Percentiles rank a stretch among this genome's conserved stretches.
phyloP scores from a whole-genome alignment of 768 basidiomycete species.

The Pleurotus tuber-regium region DNA sequence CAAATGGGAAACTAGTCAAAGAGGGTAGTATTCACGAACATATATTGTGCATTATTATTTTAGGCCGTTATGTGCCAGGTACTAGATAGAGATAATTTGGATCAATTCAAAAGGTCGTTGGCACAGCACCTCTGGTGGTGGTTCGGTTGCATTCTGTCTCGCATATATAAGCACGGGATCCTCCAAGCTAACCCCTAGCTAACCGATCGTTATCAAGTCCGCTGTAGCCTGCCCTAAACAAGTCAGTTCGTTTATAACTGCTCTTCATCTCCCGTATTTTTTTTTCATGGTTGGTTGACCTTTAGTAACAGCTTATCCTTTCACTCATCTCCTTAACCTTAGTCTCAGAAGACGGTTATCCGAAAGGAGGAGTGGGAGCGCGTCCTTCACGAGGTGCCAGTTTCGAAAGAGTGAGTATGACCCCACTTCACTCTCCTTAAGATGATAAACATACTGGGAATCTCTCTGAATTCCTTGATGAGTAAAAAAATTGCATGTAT shows the following conservation, averaged over 20 bases:
- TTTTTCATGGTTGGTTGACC: slow-evolving; percentile 15
- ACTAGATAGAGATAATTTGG: too few relatives aligned
- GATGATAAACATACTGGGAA: slow-evolving; percentile 93
- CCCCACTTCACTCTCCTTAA: slow-evolving; percentile 21
- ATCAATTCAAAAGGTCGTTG: too few relatives aligned
- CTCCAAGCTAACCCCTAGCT: too few relatives aligned
- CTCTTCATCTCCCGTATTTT: background rate
- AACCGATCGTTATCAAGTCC: too few relatives aligned
- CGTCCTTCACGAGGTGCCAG: slow-evolving; percentile 76
- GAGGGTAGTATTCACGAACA: slow-evolving; percentile 3
- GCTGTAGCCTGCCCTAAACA: slow-evolving; percentile 10
- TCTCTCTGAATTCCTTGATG: slow-evolving; percentile 93
- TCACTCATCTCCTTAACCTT: background rate
- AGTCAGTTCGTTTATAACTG: background rate
- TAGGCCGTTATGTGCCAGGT: too few relatives aligned
- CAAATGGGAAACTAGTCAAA: slow-evolving; percentile 43
- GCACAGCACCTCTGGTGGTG: too few relatives aligned
- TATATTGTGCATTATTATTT: background rate
- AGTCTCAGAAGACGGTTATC: slow-evolving; percentile 57
- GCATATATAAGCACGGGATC: too few relatives aligned
- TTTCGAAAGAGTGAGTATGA: slow-evolving; percentile 83
- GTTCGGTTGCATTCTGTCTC: too few relatives aligned
- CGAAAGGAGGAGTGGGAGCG: slow-evolving; percentile 86
- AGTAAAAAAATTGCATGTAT: slow-evolving; percentile 79
- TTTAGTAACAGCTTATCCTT: too few relatives aligned